These are phyloP conservation scores for Williopsis jadinii DNA, from an alignment of 1,139 yeast genomes.

Conservation along the genomic window DNA sequence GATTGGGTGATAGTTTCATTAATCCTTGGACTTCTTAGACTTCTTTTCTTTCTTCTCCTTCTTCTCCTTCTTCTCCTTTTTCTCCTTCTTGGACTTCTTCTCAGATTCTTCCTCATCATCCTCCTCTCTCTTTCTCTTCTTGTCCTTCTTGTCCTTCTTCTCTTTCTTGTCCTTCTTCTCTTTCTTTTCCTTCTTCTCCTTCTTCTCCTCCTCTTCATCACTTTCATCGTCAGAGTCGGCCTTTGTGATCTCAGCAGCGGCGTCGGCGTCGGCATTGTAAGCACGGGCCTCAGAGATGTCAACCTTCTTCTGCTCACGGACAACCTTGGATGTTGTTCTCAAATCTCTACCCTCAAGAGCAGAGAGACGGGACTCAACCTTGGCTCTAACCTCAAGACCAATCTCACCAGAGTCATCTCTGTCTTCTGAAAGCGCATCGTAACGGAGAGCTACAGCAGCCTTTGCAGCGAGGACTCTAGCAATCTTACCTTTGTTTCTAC, in stretches of 20 bases:
- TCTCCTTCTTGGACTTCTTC: conserved; percentile 27
- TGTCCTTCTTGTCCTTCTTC: conserved; percentile 39
- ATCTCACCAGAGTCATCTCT: conserved; percentile 92
- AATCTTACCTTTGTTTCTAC: conserved; percentile 97
- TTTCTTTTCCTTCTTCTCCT: conserved; percentile 36
- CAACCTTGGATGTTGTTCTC: conserved; percentile 73
- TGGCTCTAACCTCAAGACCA: conserved; percentile 86
- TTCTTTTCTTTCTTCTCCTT: conserved; percentile 20
- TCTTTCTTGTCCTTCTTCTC: conserved; percentile 39
- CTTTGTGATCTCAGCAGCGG: conserved; percentile 38
- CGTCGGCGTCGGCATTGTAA: conserved; percentile 92
- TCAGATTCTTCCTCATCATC: conserved; percentile 27
- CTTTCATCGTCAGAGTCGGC: conserved; percentile 47
- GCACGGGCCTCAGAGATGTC: conserved; percentile 79
- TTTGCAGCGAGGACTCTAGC: conserved; percentile 98
- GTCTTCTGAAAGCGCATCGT: conserved; percentile 95
- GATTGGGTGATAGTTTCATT: conserved; percentile 1
- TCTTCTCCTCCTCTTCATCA: conserved; percentile 33
- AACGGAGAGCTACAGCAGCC: conserved; percentile 94
- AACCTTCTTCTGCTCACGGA: conserved; percentile 73
- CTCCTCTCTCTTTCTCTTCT: conserved; percentile 22
- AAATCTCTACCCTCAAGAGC: conserved; percentile 92
- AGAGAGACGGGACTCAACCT: conserved; percentile 91
- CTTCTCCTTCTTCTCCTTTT: conserved; percentile 15
- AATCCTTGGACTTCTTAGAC: conserved; percentile 17